phyloP scores from a whole-genome alignment of 2,329 filamentous ascomycete genomes.

The Davidsoniella neocaledoniae region DNA sequence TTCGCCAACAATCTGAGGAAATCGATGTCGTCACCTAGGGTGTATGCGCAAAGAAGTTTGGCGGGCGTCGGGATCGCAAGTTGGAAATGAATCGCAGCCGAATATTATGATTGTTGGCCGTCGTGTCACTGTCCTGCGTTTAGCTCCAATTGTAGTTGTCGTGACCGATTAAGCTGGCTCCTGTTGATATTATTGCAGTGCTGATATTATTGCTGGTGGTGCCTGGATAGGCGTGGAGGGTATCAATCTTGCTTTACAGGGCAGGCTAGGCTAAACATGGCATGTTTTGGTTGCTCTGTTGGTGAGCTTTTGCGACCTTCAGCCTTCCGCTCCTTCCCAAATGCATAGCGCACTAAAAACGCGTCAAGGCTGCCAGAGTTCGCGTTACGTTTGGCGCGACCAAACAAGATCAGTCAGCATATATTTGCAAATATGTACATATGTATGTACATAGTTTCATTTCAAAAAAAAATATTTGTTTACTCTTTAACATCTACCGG shows the following conservation, averaged over 20 bases:
- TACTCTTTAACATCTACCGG: no score
- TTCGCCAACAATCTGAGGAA: background rate
- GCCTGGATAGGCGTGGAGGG: no score
- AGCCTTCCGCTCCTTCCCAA: conserved; percentile 4
- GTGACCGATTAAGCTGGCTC: no score
- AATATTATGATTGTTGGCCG: background rate
- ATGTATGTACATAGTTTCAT: background rate
- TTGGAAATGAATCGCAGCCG: background rate
- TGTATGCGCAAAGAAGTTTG: background rate
- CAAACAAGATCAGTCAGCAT: background rate
- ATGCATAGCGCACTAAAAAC: background rate
- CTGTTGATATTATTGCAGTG: no score
- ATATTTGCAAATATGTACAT: background rate
- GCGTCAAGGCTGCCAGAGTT: conserved; percentile 4
- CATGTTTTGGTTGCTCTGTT: no score
- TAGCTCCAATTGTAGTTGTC: no score
- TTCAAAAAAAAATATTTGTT: background rate
- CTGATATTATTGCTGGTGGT: no score
- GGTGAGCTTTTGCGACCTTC: background rate
- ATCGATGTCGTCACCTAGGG: no score
- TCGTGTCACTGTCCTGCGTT: background rate
- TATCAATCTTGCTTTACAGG: no score
- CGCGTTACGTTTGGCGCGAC: conserved; percentile 3
- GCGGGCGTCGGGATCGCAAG: background rate
- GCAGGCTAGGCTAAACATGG: no score